Base-by-base conservation (phyloP, 2,329 filamentous ascomycete genomes). In the Beauveria sp. region DNA sequence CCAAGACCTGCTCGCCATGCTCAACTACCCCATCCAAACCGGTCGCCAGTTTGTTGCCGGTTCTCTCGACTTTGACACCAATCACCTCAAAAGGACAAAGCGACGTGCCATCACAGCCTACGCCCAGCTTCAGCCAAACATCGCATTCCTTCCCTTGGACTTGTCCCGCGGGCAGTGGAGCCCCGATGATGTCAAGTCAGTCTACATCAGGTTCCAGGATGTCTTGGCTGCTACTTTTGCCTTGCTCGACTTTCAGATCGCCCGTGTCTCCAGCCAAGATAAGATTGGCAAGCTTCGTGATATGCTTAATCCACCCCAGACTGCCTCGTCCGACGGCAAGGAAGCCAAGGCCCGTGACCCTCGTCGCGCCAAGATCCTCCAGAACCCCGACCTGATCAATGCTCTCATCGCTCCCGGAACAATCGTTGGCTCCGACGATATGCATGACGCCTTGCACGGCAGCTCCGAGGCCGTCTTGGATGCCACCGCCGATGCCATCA, bases 81-180 rank as follows among this genome's bases (percentile, higher is more conserved):
- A 43, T 5, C 34, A 71, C 12, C 66, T 77, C 0, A 73, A 71
- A 37, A 64, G 64, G 0, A 65, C 63, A 1, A 68, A 66, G 47
- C 59, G 47, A 1, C 62, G 68, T 10, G 70, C 72, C 37, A 73
- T 80, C 7, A 67, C 60, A 0, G 58, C 67, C 0, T 77, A 75
- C 59, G 77, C 75, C 46, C 67, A 68, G 1, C 70, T 77, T 47
- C 71, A 75, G 9, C 75, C 76, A 0, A 66, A 71, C 0, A 56
- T 80, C 0, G 74, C 67, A 0, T 81, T 81, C 57, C 66, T 81
- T 0, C 77, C 75, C 0, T 65, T 81, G 1, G 79, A 81, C 62
- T 70, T 80, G 22, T 80, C 78, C 0, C 68, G 76, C 3, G 74
- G 78, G 1, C 68, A 73, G 3, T 81, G 79, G 79, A 74, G 69